Evolutionary conservation across 306 rosid species (phyloP).

Genomic region (Cucurbita pepo): DNA sequence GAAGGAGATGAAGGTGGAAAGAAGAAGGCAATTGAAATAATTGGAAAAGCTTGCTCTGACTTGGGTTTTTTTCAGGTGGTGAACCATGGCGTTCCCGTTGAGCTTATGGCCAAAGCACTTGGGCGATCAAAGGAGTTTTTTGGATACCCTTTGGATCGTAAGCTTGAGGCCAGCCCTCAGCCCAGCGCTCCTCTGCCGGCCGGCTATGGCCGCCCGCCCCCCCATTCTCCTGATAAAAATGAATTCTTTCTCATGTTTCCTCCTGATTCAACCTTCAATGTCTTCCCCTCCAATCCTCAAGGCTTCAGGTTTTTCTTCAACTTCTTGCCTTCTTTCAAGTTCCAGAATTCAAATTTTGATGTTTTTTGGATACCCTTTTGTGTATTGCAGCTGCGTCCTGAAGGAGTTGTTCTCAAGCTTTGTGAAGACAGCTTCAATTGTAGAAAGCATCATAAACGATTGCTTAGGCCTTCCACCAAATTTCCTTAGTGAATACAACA

Average conservation of each 20-base stretch:
- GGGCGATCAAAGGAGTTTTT: conserved; percentile 20
- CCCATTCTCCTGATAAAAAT: conserved; percentile 21
- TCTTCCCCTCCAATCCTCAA: conserved; percentile 31
- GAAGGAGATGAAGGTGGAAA: conserved; percentile 10
- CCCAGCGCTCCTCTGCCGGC: conserved; percentile 22
- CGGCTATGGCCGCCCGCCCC: conserved; percentile 23
- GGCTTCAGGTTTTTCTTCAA: background rate
- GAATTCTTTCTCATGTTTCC: conserved; percentile 23
- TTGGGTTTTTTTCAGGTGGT: conserved; percentile 36
- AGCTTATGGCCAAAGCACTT: conserved; percentile 19
- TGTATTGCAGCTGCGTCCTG: background rate
- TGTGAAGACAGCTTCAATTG: conserved; percentile 9
- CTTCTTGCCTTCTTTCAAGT: too few species aligned
- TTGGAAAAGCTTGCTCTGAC: conserved; percentile 24
- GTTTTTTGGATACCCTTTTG: too few species aligned
- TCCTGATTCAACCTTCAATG: conserved; percentile 24
- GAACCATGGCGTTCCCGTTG: conserved; percentile 26
- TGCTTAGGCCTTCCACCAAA: conserved; percentile 35
- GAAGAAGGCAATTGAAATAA: conserved; percentile 12
- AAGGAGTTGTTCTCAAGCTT: conserved; percentile 27
- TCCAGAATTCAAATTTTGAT: too few species aligned
- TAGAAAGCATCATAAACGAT: conserved; percentile 32
- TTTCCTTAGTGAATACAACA: conserved; percentile 22
- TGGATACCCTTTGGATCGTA: conserved; percentile 21
- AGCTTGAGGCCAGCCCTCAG: conserved; percentile 12